Evolutionary conservation across 805 yeast species (phyloP).

Genomic region (Ogataea corticis): DNA sequence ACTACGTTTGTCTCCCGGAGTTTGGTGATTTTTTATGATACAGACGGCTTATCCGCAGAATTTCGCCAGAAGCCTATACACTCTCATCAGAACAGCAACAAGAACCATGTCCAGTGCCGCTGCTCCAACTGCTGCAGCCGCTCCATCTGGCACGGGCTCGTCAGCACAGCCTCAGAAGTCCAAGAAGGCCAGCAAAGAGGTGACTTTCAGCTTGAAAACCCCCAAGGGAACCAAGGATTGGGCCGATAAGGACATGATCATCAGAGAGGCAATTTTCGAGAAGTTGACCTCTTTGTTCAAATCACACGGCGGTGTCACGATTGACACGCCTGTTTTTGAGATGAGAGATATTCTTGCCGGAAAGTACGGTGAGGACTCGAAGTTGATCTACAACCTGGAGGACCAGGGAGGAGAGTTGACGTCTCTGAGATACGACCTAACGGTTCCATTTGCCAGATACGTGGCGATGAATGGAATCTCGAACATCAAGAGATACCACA

Average conservation of each 20-base stretch:
- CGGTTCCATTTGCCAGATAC: constrained; percentile 97
- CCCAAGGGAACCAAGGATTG: constrained; percentile 99
- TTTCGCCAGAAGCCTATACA: constrained; percentile 2
- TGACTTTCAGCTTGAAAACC: constrained; percentile 77
- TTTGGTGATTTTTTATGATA: constrained; percentile 1
- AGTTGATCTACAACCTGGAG: constrained; percentile 90
- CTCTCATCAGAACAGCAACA: not conserved
- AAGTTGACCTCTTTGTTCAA: constrained; percentile 76
- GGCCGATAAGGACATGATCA: constrained; percentile 97
- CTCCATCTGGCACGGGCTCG: not conserved
- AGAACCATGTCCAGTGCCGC: constrained; percentile 5
- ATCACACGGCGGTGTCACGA: constrained; percentile 97
- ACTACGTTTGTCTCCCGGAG: no score
- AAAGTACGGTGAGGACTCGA: constrained; percentile 98
- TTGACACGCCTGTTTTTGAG: constrained; percentile 98
- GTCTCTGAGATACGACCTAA: constrained; percentile 91
- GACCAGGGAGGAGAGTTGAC: constrained; percentile 99
- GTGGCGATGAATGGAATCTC: constrained; percentile 95
- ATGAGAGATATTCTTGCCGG: constrained; percentile 93
- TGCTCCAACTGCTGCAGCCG: not conserved
- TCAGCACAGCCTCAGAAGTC: not conserved
- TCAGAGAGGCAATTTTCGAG: constrained; percentile 83
- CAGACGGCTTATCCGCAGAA: not conserved
- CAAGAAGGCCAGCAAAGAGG: constrained; percentile 46
- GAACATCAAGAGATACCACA: constrained; percentile 89